Evolutionary conservation across 2,329 filamentous ascomycete genomes (phyloP).

Genomic region (Cercospora nicotianae): DNA sequence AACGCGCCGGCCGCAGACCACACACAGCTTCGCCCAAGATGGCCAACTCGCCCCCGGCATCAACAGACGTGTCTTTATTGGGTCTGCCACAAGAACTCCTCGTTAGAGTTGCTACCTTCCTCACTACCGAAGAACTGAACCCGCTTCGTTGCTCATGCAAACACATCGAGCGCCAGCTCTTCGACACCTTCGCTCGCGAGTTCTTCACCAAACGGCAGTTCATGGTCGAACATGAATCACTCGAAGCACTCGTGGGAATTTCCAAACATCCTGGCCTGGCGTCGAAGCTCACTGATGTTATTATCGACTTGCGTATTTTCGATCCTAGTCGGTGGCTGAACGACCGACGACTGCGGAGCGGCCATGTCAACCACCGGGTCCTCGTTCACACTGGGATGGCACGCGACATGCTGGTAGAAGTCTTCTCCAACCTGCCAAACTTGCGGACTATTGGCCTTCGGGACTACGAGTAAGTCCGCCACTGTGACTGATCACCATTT

Average conservation of each 20-base stretch:
- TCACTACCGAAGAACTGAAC: slow-evolving; percentile 59
- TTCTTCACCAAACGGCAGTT: slow-evolving; percentile 69
- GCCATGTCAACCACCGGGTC: slow-evolving; percentile 17
- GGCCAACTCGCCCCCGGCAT: not conserved
- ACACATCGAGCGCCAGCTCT: slow-evolving; percentile 55
- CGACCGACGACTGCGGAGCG: slow-evolving; percentile 16
- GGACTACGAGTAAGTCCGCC: slow-evolving; percentile 50
- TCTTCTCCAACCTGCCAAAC: slow-evolving; percentile 56
- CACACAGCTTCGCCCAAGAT: not conserved
- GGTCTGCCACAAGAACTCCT: slow-evolving; percentile 58
- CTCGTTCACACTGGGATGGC: slow-evolving; percentile 50
- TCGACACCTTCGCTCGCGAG: slow-evolving; percentile 58
- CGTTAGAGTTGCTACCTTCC: slow-evolving; percentile 53
- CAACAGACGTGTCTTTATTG: not conserved
- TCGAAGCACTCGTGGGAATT: slow-evolving; percentile 53
- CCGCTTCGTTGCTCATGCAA: slow-evolving; percentile 55
- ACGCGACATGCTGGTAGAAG: slow-evolving; percentile 56
- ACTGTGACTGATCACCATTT: not conserved
- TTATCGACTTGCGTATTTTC: slow-evolving; percentile 48
- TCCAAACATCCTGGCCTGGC: slow-evolving; percentile 43
- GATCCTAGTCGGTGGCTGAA: slow-evolving; percentile 7
- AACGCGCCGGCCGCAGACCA: not conserved
- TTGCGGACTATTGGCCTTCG: slow-evolving; percentile 60
- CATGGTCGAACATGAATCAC: slow-evolving; percentile 59
- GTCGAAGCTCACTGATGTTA: slow-evolving; percentile 49